These are phyloP conservation scores for Eutypa lata DNA, from an alignment of 2,329 filamentous ascomycete species.

Conservation along the genomic window DNA sequence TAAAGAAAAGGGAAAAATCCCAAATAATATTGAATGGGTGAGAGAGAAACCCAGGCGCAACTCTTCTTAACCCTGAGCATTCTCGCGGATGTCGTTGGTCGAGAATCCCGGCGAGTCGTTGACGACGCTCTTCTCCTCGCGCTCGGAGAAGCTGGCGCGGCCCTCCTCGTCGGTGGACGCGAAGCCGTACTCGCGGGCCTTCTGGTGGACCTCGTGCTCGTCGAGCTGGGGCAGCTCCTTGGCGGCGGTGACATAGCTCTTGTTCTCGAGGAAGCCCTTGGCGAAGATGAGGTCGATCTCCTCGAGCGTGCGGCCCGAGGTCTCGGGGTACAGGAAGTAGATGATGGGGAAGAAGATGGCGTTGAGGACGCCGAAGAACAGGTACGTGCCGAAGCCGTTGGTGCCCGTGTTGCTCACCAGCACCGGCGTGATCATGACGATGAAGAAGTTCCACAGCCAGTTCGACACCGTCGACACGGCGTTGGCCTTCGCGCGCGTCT, in stretches of 20 bases:
- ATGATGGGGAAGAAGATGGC: constrained; percentile 42
- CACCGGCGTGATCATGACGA: constrained; percentile 62
- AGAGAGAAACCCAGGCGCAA: too few relatives aligned
- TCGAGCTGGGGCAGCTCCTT: constrained; percentile 52
- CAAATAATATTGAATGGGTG: too few relatives aligned
- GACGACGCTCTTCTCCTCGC: constrained; percentile 13
- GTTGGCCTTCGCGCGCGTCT: constrained; percentile 43
- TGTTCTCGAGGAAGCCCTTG: constrained; percentile 56
- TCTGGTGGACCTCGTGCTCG: constrained; percentile 49
- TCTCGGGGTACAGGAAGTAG: constrained; percentile 53
- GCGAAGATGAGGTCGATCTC: constrained; percentile 59
- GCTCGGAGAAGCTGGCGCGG: constrained; percentile 9
- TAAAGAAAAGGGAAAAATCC: too few relatives aligned
- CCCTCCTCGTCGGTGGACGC: constrained; percentile 20
- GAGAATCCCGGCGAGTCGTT: neutral
- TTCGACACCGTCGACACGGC: constrained; percentile 49
- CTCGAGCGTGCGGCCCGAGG: constrained; percentile 46
- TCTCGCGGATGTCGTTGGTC: neutral
- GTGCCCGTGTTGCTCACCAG: constrained; percentile 52
- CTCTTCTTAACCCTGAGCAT: too few relatives aligned
- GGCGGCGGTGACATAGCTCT: constrained; percentile 58
- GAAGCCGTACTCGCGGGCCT: constrained; percentile 34
- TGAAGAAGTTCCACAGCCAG: constrained; percentile 51
- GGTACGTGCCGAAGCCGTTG: constrained; percentile 43
- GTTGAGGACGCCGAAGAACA: constrained; percentile 48